phyloP scores from a whole-genome alignment of 495 filamentous ascomycete genomes.

The Hapsidospora chrysogenum region DNA sequence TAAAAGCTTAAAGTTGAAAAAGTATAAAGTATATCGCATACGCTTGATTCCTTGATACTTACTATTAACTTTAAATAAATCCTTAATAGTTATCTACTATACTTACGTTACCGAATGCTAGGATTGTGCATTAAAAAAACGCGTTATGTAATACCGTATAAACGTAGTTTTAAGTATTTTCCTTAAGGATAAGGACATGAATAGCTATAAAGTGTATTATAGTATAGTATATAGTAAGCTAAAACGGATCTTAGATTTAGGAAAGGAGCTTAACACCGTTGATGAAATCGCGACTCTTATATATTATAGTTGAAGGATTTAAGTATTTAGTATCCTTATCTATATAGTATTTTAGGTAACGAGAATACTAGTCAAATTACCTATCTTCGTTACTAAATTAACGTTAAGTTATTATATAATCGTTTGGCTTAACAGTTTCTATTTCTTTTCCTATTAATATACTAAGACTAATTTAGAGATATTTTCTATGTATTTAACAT shows the following conservation, averaged over 20 bases:
- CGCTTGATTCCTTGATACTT: background rate
- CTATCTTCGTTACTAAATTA: no score
- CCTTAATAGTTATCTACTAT: background rate
- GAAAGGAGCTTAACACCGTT: no score
- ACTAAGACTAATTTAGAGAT: background rate
- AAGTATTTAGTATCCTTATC: background rate
- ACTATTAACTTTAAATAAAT: background rate
- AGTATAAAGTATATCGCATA: background rate
- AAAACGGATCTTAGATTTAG: no score
- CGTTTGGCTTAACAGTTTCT: background rate
- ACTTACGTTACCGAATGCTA: background rate
- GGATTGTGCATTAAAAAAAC: no score
- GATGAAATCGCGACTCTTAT: no score
- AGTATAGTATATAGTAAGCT: no score
- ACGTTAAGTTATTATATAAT: background rate
- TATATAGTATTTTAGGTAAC: background rate
- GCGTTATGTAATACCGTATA: no score
- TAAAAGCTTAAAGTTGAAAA: background rate
- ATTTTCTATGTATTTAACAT: background rate
- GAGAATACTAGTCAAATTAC: no score
- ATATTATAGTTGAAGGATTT: background rate
- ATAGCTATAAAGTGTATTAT: no score
- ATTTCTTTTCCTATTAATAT: background rate
- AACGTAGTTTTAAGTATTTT: no score
- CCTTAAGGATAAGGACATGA: no score